These are phyloP conservation scores for Xerocomellus chrysenteron DNA, from an alignment of 768 basidiomycete species.

Conservation along the genomic window DNA sequence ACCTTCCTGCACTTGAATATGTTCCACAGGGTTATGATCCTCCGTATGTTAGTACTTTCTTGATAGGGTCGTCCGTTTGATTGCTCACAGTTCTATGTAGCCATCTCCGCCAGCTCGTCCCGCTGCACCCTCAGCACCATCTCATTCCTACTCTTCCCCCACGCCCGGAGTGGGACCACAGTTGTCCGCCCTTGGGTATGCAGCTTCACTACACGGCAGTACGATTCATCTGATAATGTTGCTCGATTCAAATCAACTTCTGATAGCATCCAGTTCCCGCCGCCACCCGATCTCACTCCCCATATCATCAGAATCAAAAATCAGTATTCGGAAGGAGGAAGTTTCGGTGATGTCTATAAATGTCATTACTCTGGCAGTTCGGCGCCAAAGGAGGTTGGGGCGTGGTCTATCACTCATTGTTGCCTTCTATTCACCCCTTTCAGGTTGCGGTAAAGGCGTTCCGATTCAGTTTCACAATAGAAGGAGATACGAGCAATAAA, in stretches of 20 bases:
- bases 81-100: too few species aligned
- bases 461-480: slow-evolving; percentile 4
- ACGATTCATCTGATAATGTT: too few species aligned
- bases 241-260: too few species aligned
- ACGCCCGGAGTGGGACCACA: not conserved
- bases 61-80: too few species aligned
- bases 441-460: slow-evolving; percentile 28
- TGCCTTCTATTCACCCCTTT: not conserved
- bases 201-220: too few species aligned
- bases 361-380: not conserved
- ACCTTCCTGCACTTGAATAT: too few species aligned
- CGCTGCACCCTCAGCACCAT: not conserved
- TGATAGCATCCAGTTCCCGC: not conserved
- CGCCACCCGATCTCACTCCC: slow-evolving; percentile 1
- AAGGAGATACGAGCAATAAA: not conserved
- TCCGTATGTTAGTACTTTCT: too few species aligned
- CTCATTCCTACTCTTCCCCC: not conserved
- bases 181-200: too few species aligned
- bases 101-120: not conserved
- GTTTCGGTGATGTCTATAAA: slow-evolving; percentile 5
- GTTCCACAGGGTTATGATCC: too few species aligned
- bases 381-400: not conserved
- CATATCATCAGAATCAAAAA: not conserved
- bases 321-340: not conserved
- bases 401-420: too few species aligned